These are phyloP conservation scores for Chaetomium olivaceum DNA, from an alignment of 2,329 filamentous ascomycete genomes.

Conservation along the genomic window DNA sequence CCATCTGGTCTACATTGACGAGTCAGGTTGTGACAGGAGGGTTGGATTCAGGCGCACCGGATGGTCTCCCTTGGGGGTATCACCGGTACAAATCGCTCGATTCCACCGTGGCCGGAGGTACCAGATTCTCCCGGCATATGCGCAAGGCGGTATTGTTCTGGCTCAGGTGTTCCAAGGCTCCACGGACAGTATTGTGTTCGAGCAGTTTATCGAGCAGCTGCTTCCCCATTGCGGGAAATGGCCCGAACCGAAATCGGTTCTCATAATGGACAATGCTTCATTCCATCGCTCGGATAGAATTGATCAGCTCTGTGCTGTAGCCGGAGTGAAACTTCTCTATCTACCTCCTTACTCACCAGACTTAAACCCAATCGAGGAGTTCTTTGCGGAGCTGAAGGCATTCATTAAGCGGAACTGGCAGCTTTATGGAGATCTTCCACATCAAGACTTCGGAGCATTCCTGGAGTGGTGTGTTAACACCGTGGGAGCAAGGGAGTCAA, in stretches of 20 bases:
- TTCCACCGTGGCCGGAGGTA: slow-evolving; percentile 32
- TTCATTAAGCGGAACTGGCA: slow-evolving; percentile 7
- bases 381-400: slow-evolving; percentile 9
- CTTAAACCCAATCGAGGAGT: slow-evolving; percentile 8
- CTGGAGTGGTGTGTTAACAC: slow-evolving; percentile 9
- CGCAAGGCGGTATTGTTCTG: slow-evolving; percentile 3
- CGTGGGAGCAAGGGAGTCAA: slow-evolving; percentile 5
- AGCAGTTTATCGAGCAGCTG: slow-evolving; percentile 12
- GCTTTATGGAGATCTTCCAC: neutral
- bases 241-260: slow-evolving; percentile 8
- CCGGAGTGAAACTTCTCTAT: slow-evolving; percentile 6
- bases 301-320: neutral
- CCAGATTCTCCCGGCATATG: slow-evolving; percentile 34
- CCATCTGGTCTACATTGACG: slow-evolving; percentile 41
- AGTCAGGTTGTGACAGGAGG: slow-evolving; percentile 42
- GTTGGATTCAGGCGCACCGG: slow-evolving; percentile 39
- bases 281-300: slow-evolving; percentile 7
- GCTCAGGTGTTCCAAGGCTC: slow-evolving; percentile 1
- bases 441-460: neutral
- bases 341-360: slow-evolving; percentile 9
- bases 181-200: neutral
- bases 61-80: slow-evolving; percentile 40
- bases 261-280: slow-evolving; percentile 12
- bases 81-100: slow-evolving; percentile 33
- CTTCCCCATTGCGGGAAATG: slow-evolving; percentile 4